Conservation (phyloP, 306 rosid genomes). For the Dryas drummondii region DNA sequence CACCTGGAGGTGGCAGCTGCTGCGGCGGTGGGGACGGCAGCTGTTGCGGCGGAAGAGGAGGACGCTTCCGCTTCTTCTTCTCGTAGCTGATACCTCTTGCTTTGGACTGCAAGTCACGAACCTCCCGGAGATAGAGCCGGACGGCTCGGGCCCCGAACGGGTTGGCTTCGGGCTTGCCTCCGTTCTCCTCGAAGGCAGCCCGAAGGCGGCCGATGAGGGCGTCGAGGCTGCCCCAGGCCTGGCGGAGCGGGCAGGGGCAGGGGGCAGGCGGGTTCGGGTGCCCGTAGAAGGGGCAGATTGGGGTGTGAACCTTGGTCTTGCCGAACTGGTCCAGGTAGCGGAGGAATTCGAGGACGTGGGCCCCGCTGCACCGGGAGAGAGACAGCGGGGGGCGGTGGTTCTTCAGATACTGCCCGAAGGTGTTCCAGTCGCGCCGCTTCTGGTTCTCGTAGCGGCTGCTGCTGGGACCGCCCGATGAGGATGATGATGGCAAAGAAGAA, state of each 20-base stretch:
- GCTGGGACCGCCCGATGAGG: constrained; percentile 23
- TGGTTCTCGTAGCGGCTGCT: constrained; percentile 96
- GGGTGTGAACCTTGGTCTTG: constrained; percentile 88
- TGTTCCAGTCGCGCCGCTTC: constrained; percentile 97
- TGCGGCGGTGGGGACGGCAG: constrained; percentile 15
- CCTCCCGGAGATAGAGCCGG: constrained; percentile 93
- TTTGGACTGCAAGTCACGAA: constrained; percentile 93
- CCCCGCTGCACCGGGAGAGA: constrained; percentile 93
- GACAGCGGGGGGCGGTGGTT: constrained; percentile 95
- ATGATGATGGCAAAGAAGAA: constrained; percentile 45
- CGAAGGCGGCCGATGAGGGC: constrained; percentile 93
- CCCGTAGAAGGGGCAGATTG: constrained; percentile 91
- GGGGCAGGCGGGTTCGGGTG: constrained; percentile 97
- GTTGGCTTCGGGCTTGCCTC: constrained; percentile 89
- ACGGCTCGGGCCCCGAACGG: constrained; percentile 98
- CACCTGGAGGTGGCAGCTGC: constrained; percentile 52
- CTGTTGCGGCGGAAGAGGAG: constrained; percentile 28
- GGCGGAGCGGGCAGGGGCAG: constrained; percentile 91
- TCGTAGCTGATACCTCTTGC: constrained; percentile 98
- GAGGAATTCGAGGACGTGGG: constrained; percentile 95
- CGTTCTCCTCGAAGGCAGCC: constrained; percentile 98
- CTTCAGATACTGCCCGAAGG: constrained; percentile 91
- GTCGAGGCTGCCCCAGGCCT: constrained; percentile 99
- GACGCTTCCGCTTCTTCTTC: constrained; percentile 94
- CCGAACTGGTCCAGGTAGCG: constrained; percentile 96